Evolutionary conservation across 768 basidiomycete genomes (phyloP), one percentile per base, ranked within the genome.

Genomic region (Baorangia bicolor): DNA sequence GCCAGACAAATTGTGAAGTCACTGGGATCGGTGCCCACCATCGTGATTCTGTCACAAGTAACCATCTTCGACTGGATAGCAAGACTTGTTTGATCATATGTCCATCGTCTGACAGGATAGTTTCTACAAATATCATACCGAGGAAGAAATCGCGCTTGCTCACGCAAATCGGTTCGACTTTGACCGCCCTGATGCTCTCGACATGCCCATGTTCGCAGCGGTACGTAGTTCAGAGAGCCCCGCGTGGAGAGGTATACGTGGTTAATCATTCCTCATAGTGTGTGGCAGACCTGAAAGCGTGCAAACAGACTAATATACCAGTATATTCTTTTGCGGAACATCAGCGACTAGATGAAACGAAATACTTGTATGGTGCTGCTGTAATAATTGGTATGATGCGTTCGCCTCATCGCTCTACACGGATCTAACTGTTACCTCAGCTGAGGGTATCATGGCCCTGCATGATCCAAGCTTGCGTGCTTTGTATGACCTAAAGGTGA

Each of bases 261-360:
- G 27, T 21, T 55, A 13, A 61, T 45, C 37, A 35, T 47, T 7
- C 23, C 23, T 45, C 31, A 23, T 53, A 97, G 90, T 97, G 95
- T 67, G 71, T 98, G 45, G 73, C 81, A 27, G 93, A 97, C 63
- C 75, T 99, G 57, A 97, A 94, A 70, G 77, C 83, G 6, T 91
- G 92, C 68, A 84, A 75, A 69, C 94, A 85, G 67, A 83, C 86
- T 0, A 90, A 96, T 72, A 92, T 98, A 56, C 96, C 97, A 0
- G 83, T 96, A 8, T 99, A 99, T 71, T 96, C 94, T 0, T 99
- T 99, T 72, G 78, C 83, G 25, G 79, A 90, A 59, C 97, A 99
- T 73, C 94, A 97, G 69, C 78, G 92, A 55, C 67, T 88, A 27
- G 73, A 81, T 14, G 88, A 92, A 62, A 86, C 80, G 28, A 90